Evolutionary conservation across 202 grass and related monocot genomes (phyloP).

Genomic region (Digitaria exilis): DNA sequence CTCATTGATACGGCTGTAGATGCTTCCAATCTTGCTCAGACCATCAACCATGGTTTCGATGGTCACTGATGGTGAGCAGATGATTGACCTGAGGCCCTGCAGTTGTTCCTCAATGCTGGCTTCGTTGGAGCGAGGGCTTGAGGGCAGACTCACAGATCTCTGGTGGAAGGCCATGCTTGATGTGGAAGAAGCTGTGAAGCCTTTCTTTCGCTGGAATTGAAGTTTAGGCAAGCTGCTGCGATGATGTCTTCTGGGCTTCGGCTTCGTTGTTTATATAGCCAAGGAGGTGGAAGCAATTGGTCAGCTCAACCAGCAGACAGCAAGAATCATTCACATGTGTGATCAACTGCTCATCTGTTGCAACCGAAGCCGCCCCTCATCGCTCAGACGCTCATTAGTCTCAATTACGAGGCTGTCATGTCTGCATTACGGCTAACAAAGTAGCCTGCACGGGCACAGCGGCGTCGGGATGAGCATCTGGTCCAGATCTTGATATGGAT

Average conservation of each 20-base stretch:
- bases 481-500: not conserved
- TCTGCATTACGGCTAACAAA: not conserved
- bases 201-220: not conserved
- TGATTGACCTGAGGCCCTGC: not conserved
- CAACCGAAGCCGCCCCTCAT: not conserved
- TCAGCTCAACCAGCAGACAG: not conserved
- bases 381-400: not conserved
- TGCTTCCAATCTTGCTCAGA: conserved; percentile 9
- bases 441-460: not conserved
- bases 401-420: conserved; percentile 2
- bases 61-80: conserved; percentile 15
- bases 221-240: not conserved
- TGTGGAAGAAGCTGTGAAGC: not conserved
- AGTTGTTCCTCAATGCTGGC: conserved; percentile 45
- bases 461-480: not conserved
- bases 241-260: not conserved
- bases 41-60: conserved; percentile 9
- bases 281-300: not conserved
- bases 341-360: not conserved
- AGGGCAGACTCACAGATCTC: conserved; percentile 47
- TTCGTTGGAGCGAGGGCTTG: conserved; percentile 33
- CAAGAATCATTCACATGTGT: conserved; percentile 4
- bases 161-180: conserved; percentile 32
- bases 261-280: conserved; percentile 12
- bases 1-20: conserved; percentile 42